Evolutionary conservation across 768 basidiomycete genomes (phyloP), one percentile per base, ranked within the genome.

Genomic region (Cystobasidium ongulense): DNA sequence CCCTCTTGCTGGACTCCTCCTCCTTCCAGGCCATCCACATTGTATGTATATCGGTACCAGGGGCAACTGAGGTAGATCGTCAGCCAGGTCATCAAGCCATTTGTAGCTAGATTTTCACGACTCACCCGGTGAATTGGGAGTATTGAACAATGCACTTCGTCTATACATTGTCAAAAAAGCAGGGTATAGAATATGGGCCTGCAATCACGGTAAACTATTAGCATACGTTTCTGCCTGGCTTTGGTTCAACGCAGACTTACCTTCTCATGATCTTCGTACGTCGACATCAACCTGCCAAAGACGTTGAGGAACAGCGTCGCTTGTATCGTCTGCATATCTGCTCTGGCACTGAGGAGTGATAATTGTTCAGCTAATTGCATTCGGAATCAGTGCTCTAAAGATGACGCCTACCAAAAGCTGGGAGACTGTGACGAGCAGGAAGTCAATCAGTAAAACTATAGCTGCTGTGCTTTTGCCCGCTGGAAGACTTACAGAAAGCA

Each of bases 321-420:
- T 46, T 77, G 78, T 36, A 76, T 75, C 8, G 77, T 59, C 76
- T 77, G 77, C 29, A 76, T 73, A 63, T 78, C 78, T 29, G 78
- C 75, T 8, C 76, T 73, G 1, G 78, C 75, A 36, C 76, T 67
- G 65, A 27, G 15, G 38, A 38, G 35, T 15, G 17, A n/a, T n/a
- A 46, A 46, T 13, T n/a, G n/a, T 64, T 15, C 8, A 25, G 23
- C 8, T 64, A 17, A 64, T 13, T 38, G 13, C 15, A 35, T 29
- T 21, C 63, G 17, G 36, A 17, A 8, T 64, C 18, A 18, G 8
- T 8, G 18, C 21, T 29, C 8, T 18, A 8, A 25, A 41, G 38
- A 4, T 29, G 10, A 31, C 3, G 23, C 65, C 4, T n/a, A 67
- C 65, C 43, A 65, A 74, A 78, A 78, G 23, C 76, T 75, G 53